Percentiles rank a stretch among this genome's conserved stretches.
These are phyloP conservation scores for Saturnispora diversa DNA, from an alignment of 805 yeast genomes.

Conservation along the genomic window DNA sequence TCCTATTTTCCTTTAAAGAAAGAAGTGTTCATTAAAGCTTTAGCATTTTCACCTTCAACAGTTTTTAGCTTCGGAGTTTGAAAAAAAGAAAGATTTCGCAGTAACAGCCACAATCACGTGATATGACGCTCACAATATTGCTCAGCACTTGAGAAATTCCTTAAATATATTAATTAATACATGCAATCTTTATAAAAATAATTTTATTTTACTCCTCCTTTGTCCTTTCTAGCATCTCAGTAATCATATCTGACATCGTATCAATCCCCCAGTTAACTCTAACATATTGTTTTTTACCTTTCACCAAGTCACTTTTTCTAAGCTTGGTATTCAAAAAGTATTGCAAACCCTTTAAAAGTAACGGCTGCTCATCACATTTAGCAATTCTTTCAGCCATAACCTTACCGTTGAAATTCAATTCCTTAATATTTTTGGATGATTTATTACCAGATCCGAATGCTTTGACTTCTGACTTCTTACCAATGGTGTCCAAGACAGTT, in stretches of 20 bases:
- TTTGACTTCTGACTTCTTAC: slow-evolving; percentile 49
- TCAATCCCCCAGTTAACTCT: slow-evolving; percentile 65
- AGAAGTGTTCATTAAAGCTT: neutral
- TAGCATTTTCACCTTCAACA: too few species aligned
- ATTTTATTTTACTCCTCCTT: slow-evolving; percentile 5
- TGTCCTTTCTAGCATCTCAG: slow-evolving; percentile 24
- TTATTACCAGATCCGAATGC: slow-evolving; percentile 37
- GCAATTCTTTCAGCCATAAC: slow-evolving; percentile 31
- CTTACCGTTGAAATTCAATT: slow-evolving; percentile 30
- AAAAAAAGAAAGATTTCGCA: neutral
- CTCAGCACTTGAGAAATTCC: neutral
- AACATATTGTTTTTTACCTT: slow-evolving; percentile 45
- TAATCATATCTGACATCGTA: slow-evolving; percentile 45
- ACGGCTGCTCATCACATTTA: slow-evolving; percentile 50
- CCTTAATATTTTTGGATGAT: slow-evolving; percentile 23
- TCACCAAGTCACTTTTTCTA: slow-evolving; percentile 37
- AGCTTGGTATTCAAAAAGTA: slow-evolving; percentile 47
- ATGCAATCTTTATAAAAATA: neutral
- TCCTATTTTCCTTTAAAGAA: slow-evolving; percentile 18
- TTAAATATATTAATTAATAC: neutral
- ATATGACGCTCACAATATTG: neutral
- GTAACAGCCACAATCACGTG: slow-evolving; percentile 6
- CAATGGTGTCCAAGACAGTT: slow-evolving; percentile 56
- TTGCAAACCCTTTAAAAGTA: slow-evolving; percentile 58
- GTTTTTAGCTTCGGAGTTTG: slow-evolving; percentile 11